Evolutionary conservation across 2,329 filamentous ascomycete genomes (phyloP).

Genomic region (Didymella glomerata): DNA sequence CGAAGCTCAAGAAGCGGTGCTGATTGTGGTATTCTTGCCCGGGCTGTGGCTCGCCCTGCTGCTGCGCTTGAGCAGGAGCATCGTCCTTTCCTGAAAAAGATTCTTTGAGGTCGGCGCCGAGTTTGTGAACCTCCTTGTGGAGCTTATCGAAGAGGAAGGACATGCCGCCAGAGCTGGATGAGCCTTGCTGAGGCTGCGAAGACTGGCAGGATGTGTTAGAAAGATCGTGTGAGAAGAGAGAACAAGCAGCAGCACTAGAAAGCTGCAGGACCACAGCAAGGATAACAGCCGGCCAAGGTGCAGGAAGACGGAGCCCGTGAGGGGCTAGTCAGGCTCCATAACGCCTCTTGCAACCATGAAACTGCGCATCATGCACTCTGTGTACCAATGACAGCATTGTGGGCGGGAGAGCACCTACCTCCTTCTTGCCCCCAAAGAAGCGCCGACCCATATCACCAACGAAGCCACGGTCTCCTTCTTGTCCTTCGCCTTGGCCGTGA

Average conservation of each 20-base stretch:
- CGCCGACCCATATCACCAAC: constrained; percentile 62
- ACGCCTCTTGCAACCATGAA: constrained; percentile 24
- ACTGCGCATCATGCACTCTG: constrained; percentile 22
- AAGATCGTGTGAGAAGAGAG: constrained; percentile 19
- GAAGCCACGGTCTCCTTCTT: constrained; percentile 60
- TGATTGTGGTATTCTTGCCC: constrained; percentile 54
- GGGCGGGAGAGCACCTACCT: constrained; percentile 36
- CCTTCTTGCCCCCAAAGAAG: constrained; percentile 47
- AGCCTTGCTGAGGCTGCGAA: constrained; percentile 39
- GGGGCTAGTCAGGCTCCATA: constrained; percentile 26
- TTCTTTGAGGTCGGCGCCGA: constrained; percentile 62
- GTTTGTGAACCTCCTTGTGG: constrained; percentile 60
- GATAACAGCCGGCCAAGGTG: constrained; percentile 18
- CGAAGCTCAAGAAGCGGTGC: constrained; percentile 71
- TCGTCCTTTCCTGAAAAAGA: constrained; percentile 58
- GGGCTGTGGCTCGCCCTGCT: constrained; percentile 33
- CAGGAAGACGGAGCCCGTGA: constrained; percentile 15
- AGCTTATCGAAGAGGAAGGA: constrained; percentile 64
- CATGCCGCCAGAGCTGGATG: constrained; percentile 45
- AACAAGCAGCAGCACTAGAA: constrained; percentile 6
- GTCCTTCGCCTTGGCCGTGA: constrained; percentile 49
- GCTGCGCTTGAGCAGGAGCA: constrained; percentile 52
- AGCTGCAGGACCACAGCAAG: constrained; percentile 12
- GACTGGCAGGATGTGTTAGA: constrained; percentile 27
- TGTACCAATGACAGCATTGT: constrained; percentile 31